phyloP scores from a whole-genome alignment of 2,329 filamentous ascomycete genomes.

The Tolypocladium ophioglossoides region DNA sequence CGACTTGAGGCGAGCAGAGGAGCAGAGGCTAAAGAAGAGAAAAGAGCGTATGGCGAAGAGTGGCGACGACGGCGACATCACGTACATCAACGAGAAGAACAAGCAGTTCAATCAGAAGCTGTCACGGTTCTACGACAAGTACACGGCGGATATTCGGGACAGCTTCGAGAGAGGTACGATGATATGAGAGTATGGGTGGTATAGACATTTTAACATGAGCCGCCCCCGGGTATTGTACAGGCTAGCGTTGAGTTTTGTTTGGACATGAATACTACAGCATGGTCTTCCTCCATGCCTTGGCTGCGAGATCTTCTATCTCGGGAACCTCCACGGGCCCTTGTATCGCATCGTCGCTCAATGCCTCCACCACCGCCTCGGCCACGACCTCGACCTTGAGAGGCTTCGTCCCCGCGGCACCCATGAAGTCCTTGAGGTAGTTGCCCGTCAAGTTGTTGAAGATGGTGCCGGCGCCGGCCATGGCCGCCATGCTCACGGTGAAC shows the following conservation, averaged over 20 bases:
- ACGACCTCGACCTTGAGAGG: conserved; percentile 81
- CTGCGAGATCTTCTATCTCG: conserved; percentile 72
- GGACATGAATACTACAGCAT: conserved; percentile 55
- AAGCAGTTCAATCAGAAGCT: conserved; percentile 99
- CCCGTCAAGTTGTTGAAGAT: conserved; percentile 70
- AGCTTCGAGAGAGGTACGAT: conserved; percentile 96
- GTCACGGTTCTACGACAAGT: conserved; percentile 94
- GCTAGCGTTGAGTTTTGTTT: conserved; percentile 13
- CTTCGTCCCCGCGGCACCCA: conserved; percentile 77
- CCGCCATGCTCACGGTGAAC: conserved; percentile 78
- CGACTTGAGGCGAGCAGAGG: conserved; percentile 82
- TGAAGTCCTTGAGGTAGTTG: conserved; percentile 61
- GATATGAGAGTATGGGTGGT: conserved; percentile 44
- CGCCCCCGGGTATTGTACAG: conserved; percentile 16
- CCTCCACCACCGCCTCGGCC: conserved; percentile 82
- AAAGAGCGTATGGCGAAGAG: conserved; percentile 66
- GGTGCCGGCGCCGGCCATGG: conserved; percentile 61
- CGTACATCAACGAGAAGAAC: conserved; percentile 99
- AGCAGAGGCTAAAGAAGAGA: conserved; percentile 74
- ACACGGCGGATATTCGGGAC: conserved; percentile 92
- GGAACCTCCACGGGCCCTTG: conserved; percentile 68
- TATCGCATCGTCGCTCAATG: conserved; percentile 61
- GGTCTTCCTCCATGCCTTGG: conserved; percentile 74
- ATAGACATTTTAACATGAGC: neutral
- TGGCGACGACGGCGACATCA: conserved; percentile 84